A percentile compares a stretch with the other conserved stretches of the same genome.
Conservation (phyloP, 192 early-diverging fungal genomes). For the Umbelopsis sp. region DNA sequence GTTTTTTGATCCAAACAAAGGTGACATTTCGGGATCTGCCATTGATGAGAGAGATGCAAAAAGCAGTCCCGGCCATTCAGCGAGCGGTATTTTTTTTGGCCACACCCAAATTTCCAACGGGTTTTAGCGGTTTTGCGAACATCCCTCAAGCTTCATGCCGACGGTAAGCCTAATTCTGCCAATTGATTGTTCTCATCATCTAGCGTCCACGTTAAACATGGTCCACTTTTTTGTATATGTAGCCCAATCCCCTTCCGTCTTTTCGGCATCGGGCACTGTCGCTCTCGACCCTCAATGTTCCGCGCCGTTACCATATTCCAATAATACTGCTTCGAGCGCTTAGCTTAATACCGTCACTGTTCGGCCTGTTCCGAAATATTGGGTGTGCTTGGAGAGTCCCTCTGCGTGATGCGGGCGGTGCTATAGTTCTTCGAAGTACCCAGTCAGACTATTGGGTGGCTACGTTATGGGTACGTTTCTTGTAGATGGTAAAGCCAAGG, state of each 20-base stretch:
- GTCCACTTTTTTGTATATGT: too few species aligned
- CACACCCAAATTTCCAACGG: not conserved
- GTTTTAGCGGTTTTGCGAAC: not conserved
- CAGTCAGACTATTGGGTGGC: slow-evolving; percentile 44
- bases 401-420: slow-evolving; percentile 30
- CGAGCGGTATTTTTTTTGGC: not conserved
- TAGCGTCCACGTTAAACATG: not conserved
- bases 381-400: slow-evolving; percentile 26
- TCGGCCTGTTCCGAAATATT: slow-evolving; percentile 35
- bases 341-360: slow-evolving; percentile 42
- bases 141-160: slow-evolving; percentile 8
- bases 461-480: slow-evolving; percentile 40
- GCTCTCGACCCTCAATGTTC: slow-evolving; percentile 39
- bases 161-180: not conserved
- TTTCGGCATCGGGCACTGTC: slow-evolving; percentile 33
- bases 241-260: slow-evolving; percentile 27
- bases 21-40: not conserved
- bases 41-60: not conserved
- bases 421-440: slow-evolving; percentile 41
- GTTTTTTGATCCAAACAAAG: too few species aligned
- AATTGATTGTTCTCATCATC: not conserved
- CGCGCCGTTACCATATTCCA: slow-evolving; percentile 35
- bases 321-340: slow-evolving; percentile 37
- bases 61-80: not conserved
- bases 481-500: too few species aligned